These are phyloP conservation scores for Apiotrichum montevideense DNA, from an alignment of 1,284 basidiomycete species.

Conservation along the genomic window DNA sequence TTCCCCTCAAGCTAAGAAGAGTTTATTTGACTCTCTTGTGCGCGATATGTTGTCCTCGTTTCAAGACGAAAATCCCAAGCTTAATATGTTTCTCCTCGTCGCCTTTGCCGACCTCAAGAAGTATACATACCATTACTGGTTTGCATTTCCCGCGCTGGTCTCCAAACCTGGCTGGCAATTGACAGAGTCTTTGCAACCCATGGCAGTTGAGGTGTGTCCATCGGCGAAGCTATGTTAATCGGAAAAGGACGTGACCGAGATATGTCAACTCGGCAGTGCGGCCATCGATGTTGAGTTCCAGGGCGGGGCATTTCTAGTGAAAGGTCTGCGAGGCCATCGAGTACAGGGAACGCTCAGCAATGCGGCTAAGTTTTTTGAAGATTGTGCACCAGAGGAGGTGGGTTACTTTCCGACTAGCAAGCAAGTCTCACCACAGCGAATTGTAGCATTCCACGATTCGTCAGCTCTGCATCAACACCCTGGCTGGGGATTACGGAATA, in stretches of 20 bases:
- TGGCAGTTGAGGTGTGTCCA: not conserved
- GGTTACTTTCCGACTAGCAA: conserved; percentile 9
- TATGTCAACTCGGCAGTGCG: not conserved
- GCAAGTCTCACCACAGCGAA: conserved; percentile 49
- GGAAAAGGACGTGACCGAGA: not conserved
- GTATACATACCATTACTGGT: conserved; percentile 97
- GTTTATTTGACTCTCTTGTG: conserved; percentile 65
- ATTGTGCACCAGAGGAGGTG: conserved; percentile 48
- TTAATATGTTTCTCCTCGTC: conserved; percentile 79
- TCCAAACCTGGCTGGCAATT: conserved; percentile 83
- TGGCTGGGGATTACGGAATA: conserved; percentile 91
- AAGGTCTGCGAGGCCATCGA: conserved; percentile 23
- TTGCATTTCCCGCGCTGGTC: conserved; percentile 86
- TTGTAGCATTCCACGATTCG: conserved; percentile 77
- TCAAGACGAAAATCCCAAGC: conserved; percentile 36
- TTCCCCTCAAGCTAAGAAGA: conserved; percentile 69
- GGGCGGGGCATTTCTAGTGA: conserved; percentile 21
- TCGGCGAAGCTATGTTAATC: not conserved
- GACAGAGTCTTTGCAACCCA: conserved; percentile 20
- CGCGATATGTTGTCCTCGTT: conserved; percentile 46
- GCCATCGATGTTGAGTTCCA: not conserved
- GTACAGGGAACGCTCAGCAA: conserved; percentile 55
- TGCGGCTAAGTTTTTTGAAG: conserved; percentile 55
- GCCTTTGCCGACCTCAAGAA: conserved; percentile 97
- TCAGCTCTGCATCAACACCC: conserved; percentile 70